Evolutionary conservation across 805 yeast genomes (phyloP).

Genomic region (Spathaspora sp.): DNA sequence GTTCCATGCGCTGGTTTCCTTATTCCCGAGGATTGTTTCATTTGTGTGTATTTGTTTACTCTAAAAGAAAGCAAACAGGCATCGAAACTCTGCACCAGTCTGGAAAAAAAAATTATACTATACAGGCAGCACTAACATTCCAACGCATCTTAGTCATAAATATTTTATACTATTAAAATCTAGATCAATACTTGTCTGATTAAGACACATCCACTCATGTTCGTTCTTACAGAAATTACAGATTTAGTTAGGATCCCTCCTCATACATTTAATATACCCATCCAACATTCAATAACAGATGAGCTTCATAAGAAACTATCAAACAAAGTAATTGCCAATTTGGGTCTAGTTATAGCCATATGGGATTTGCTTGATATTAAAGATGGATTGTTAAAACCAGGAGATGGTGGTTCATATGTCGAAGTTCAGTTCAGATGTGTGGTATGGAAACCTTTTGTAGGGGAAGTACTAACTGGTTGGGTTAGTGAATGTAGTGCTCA

Average conservation of each 20-base stretch:
- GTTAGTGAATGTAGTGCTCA: conserved; percentile 82
- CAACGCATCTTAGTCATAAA: background rate
- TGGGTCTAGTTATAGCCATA: conserved; percentile 80
- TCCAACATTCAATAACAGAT: conserved; percentile 67
- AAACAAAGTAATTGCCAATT: conserved; percentile 76
- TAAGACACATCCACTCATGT: conserved; percentile 48
- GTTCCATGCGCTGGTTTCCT: conserved; percentile 19
- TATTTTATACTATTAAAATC: too few species aligned
- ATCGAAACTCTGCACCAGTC: background rate
- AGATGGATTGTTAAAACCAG: conserved; percentile 88
- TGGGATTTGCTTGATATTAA: conserved; percentile 81
- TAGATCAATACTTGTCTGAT: background rate
- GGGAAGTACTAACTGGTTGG: conserved; percentile 92
- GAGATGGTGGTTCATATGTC: conserved; percentile 87
- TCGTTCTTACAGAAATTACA: conserved; percentile 72
- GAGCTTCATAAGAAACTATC: conserved; percentile 84
- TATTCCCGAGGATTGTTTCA: background rate
- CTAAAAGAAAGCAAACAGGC: background rate
- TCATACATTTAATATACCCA: conserved; percentile 68
- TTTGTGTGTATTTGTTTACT: background rate
- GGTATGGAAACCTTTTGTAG: conserved; percentile 91
- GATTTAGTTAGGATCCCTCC: conserved; percentile 91
- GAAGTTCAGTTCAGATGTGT: conserved; percentile 71
- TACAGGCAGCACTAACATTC: background rate
- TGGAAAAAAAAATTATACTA: background rate